These are phyloP conservation scores for Ramularia collo-cygni DNA, from an alignment of 2,329 filamentous ascomycete species.

Conservation along the genomic window DNA sequence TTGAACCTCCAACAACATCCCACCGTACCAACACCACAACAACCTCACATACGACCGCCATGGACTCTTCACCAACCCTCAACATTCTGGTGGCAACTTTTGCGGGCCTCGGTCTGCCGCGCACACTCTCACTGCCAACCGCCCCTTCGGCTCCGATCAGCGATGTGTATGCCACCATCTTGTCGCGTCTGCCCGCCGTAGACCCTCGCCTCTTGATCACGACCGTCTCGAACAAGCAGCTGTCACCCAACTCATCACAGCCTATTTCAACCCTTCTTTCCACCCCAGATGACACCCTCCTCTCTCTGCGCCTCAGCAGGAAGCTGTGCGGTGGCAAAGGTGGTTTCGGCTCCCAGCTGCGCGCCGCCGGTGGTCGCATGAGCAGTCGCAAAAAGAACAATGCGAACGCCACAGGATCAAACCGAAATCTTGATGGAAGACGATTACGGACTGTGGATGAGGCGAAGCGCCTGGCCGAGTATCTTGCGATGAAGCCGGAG, in stretches of 20 bases:
- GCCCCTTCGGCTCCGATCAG: slow-evolving; percentile 57
- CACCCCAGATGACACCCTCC: slow-evolving; percentile 49
- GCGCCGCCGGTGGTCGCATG: slow-evolving; percentile 96
- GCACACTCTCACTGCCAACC: slow-evolving; percentile 74
- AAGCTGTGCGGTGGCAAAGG: slow-evolving; percentile 90
- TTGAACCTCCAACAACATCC: background rate
- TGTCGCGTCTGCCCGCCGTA: slow-evolving; percentile 51
- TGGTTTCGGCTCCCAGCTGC: slow-evolving; percentile 93
- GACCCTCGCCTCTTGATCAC: slow-evolving; percentile 66
- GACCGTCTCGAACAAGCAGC: slow-evolving; percentile 68
- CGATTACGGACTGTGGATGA: slow-evolving; percentile 87
- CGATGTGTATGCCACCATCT: slow-evolving; percentile 58
- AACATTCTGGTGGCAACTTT: slow-evolving; percentile 85
- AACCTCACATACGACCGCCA: background rate
- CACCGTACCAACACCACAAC: no score
- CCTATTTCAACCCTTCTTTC: slow-evolving; percentile 59
- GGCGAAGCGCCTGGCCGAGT: slow-evolving; percentile 90
- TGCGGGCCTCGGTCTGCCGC: slow-evolving; percentile 70
- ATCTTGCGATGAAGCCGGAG: slow-evolving; percentile 89
- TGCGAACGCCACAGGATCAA: slow-evolving; percentile 74
- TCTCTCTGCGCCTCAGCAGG: slow-evolving; percentile 73
- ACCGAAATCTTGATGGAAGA: slow-evolving; percentile 85
- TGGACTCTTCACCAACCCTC: slow-evolving; percentile 35
- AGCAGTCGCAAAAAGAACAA: slow-evolving; percentile 80
- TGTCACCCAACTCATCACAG: slow-evolving; percentile 48